phyloP scores from a whole-genome alignment of 1,284 basidiomycete species.

The Leccinum solheimii region DNA sequence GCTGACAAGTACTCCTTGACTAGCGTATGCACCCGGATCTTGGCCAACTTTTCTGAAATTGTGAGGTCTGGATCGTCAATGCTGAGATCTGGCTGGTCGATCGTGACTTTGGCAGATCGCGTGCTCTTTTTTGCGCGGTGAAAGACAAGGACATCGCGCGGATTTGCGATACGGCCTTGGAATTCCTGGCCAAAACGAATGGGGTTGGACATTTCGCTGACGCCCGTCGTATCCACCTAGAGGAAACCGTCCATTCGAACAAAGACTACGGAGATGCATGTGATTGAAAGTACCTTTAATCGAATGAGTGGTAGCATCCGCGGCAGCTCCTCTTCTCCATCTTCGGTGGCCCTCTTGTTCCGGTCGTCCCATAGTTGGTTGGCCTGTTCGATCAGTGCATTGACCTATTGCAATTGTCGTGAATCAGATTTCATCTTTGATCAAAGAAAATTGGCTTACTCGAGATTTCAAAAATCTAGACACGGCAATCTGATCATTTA shows the following conservation, averaged over 20 bases:
- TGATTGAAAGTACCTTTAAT: conserved; percentile 58
- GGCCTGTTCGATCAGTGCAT: conserved; percentile 77
- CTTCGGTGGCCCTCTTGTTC: conserved; percentile 61
- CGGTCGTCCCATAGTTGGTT: conserved; percentile 78
- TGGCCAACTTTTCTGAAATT: conserved; percentile 65
- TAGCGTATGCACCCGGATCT: conserved; percentile 72
- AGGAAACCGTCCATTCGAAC: not conserved
- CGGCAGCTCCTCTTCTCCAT: conserved; percentile 68
- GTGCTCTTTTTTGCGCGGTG: conserved; percentile 73
- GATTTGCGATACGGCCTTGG: conserved; percentile 89
- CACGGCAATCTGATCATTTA: conserved; percentile 80
- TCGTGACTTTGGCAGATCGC: conserved; percentile 49
- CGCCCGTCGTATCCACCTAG: conserved; percentile 88
- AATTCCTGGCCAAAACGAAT: conserved; percentile 98
- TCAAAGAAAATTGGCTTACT: conserved; percentile 39
- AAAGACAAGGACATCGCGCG: conserved; percentile 89
- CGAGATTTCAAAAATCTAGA: conserved; percentile 75
- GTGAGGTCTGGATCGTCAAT: conserved; percentile 72
- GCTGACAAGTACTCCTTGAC: conserved; percentile 88
- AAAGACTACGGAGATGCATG: not conserved
- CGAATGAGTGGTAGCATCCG: conserved; percentile 88
- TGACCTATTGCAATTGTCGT: conserved; percentile 52
- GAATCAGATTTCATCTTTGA: not conserved
- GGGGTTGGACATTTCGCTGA: conserved; percentile 89
- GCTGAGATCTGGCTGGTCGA: conserved; percentile 71